Conservation (phyloP, 2,329 filamentous ascomycete genomes). For the Elsinoe fawcettii region DNA sequence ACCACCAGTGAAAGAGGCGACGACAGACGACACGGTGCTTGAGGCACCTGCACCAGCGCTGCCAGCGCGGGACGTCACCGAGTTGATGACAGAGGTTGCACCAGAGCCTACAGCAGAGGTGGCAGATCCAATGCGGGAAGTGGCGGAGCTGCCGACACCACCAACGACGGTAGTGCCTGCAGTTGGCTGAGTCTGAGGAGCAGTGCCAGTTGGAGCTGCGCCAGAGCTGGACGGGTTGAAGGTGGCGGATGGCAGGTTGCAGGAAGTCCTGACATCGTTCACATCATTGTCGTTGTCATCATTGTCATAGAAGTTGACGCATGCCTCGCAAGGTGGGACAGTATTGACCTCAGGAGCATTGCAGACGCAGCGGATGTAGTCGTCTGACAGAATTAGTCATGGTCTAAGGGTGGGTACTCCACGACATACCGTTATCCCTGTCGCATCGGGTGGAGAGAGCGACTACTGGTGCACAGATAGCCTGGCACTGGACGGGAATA, state of each 20-base stretch:
- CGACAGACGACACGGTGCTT: slow-evolving; percentile 5
- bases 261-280: slow-evolving; percentile 26
- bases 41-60: slow-evolving; percentile 4
- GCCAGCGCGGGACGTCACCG: slow-evolving; percentile 1
- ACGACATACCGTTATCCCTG: slow-evolving; percentile 19
- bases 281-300: slow-evolving; percentile 27
- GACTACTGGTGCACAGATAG: slow-evolving; percentile 25
- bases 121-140: background rate
- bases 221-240: slow-evolving; percentile 20
- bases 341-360: slow-evolving; percentile 23
- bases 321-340: slow-evolving; percentile 28
- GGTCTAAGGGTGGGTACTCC: slow-evolving; percentile 16
- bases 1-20: slow-evolving; percentile 10
- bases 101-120: background rate
- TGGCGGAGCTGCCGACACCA: background rate
- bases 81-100: background rate
- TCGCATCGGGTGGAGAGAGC: slow-evolving; percentile 25
- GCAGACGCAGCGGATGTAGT: slow-evolving; percentile 26
- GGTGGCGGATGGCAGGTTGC: slow-evolving; percentile 26
- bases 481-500: slow-evolving; percentile 26
- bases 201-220: background rate
- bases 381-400: slow-evolving; percentile 6
- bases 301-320: slow-evolving; percentile 25
- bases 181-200: slow-evolving; percentile 1
- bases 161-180: slow-evolving; percentile 4